Conservation (phyloP, 345 rosid species). For the Draba incana region DNA sequence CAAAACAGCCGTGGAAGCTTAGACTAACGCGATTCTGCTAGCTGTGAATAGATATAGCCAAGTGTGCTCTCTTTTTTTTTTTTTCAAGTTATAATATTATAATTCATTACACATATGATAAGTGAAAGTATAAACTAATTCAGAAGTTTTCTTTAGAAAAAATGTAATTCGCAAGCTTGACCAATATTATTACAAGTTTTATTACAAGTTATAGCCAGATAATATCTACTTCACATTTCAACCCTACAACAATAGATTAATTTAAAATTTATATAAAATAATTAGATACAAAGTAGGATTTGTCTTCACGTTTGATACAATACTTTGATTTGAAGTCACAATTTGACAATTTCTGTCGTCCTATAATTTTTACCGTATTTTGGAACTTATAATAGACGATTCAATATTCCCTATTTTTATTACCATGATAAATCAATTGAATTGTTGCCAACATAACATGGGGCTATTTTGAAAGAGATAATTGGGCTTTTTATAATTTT, state of each 20-base stretch:
- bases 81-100: not conserved
- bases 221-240: not conserved
- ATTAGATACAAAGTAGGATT: conserved; percentile 17
- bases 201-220: not conserved
- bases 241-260: not conserved
- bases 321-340: conserved; percentile 24
- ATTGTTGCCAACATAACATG: not conserved
- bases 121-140: conserved; percentile 5
- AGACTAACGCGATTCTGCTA: conserved; percentile 19
- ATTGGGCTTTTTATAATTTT: not conserved
- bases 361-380: not conserved
- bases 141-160: not conserved
- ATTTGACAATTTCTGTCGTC: not conserved
- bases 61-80: too few species aligned
- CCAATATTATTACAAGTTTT: not conserved
- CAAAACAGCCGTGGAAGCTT: conserved; percentile 41
- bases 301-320: conserved; percentile 27
- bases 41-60: too few species aligned
- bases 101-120: conserved; percentile 5
- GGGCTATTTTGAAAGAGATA: not conserved
- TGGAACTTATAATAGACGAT: not conserved
- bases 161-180: conserved; percentile 12
- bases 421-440: too few species aligned
- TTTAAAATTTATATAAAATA: not conserved
- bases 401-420: not conserved